Percentiles rank a stretch among this genome's conserved stretches.
These are phyloP conservation scores for Penicillium sp. DNA, from an alignment of 2,329 filamentous ascomycete species.

Conservation along the genomic window DNA sequence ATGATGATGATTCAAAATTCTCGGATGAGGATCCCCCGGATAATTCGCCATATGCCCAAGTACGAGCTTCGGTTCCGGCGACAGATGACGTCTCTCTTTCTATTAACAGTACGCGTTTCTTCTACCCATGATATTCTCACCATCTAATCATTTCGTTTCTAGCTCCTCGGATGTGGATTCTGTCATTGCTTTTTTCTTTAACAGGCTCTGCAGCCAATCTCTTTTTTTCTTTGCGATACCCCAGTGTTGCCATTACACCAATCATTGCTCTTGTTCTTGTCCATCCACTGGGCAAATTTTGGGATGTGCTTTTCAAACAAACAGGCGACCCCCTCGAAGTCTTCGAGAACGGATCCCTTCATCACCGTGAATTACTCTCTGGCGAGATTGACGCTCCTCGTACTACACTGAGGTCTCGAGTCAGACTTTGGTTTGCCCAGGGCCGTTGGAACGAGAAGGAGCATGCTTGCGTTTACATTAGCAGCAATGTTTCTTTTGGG, in stretches of 20 bases:
- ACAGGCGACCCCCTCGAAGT: slow-evolving; percentile 54
- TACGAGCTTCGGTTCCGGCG: slow-evolving; percentile 74
- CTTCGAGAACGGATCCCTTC: slow-evolving; percentile 59
- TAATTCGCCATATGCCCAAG: slow-evolving; percentile 63
- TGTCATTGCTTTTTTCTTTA: slow-evolving; percentile 77
- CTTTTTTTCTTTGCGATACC: slow-evolving; percentile 87
- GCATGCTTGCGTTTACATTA: slow-evolving; percentile 84
- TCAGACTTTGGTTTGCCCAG: slow-evolving; percentile 74
- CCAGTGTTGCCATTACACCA: slow-evolving; percentile 83
- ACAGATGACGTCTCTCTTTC: slow-evolving; percentile 75
- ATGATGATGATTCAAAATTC: slow-evolving; percentile 32
- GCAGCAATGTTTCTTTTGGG: slow-evolving; percentile 84
- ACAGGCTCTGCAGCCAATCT: slow-evolving; percentile 64
- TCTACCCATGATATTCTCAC: background rate
- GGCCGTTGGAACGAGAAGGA: slow-evolving; percentile 86
- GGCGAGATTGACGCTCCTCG: slow-evolving; percentile 17
- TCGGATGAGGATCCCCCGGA: slow-evolving; percentile 36
- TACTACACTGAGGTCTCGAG: slow-evolving; percentile 35
- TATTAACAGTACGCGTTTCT: slow-evolving; percentile 59
- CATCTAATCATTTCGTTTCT: slow-evolving; percentile 6
- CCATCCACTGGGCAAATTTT: slow-evolving; percentile 76
- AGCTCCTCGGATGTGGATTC: slow-evolving; percentile 77
- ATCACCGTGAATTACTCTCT: slow-evolving; percentile 40
- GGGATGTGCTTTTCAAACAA: slow-evolving; percentile 71
- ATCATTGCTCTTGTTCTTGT: slow-evolving; percentile 68